Evolutionary conservation across 352 stramenopile genomes (phyloP).

Genomic region (Phytophthora meadii): DNA sequence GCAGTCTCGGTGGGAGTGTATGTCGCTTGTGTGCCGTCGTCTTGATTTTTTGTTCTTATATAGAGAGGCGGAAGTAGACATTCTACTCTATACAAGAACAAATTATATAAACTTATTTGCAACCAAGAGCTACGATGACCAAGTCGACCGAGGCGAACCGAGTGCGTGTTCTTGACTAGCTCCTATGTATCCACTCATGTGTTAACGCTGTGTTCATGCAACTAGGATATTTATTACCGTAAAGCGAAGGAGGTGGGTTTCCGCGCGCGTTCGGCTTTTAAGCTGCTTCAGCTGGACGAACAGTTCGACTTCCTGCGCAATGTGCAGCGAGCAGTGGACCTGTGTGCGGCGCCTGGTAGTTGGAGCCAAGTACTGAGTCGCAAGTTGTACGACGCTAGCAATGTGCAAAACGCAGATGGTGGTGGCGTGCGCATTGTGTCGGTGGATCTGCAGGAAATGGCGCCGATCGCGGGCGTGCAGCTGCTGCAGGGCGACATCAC

Average conservation of each 20-base stretch:
- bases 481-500: constrained; percentile 98
- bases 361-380: constrained; percentile 98
- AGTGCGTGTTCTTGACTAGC: constrained; percentile 32
- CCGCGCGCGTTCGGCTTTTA: constrained; percentile 98
- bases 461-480: constrained; percentile 96
- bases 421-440: constrained; percentile 92
- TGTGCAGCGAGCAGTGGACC: constrained; percentile 95
- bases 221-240: constrained; percentile 91
- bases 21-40: constrained; percentile 24
- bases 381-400: constrained; percentile 76
- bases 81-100: constrained; percentile 13
- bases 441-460: constrained; percentile 99
- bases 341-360: constrained; percentile 98
- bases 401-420: constrained; percentile 24
- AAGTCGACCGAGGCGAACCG: constrained; percentile 70
- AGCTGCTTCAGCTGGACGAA: constrained; percentile 99
- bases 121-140: constrained; percentile 41
- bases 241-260: constrained; percentile 97
- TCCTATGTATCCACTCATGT: neutral
- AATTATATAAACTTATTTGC: neutral
- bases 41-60: constrained; percentile 27
- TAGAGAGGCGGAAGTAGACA: constrained; percentile 7
- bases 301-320: constrained; percentile 96
- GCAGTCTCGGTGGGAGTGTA: constrained; percentile 9
- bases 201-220: constrained; percentile 5